Percentiles rank a stretch among this genome's conserved stretches.
These are phyloP conservation scores for Rhizopogon vesiculosus DNA, from an alignment of 768 basidiomycete genomes.

Conservation along the genomic window DNA sequence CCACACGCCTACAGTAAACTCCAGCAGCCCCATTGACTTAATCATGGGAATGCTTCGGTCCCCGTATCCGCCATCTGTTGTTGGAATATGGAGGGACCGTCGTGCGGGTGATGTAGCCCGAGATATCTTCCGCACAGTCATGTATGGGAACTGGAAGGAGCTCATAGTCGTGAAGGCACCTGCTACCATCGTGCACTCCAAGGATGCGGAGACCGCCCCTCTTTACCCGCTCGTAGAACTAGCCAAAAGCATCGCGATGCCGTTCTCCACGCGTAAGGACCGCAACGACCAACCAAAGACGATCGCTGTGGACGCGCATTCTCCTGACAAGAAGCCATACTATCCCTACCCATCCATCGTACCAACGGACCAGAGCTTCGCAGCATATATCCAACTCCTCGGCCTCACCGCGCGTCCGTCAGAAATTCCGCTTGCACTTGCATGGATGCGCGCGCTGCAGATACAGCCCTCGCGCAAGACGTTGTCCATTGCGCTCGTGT, in stretches of 20 bases:
- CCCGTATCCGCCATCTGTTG: conserved; percentile 23
- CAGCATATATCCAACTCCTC: conserved; percentile 57
- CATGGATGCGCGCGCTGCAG: conserved; percentile 67
- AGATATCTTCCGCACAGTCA: conserved; percentile 48
- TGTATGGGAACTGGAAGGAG: conserved; percentile 54
- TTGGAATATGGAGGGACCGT: conserved; percentile 41
- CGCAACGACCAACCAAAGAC: neutral
- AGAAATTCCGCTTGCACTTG: conserved; percentile 63
- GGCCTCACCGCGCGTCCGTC: conserved; percentile 41
- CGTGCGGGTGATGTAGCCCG: conserved; percentile 45
- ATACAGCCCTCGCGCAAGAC: conserved; percentile 51
- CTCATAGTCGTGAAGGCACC: conserved; percentile 33
- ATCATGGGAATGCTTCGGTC: conserved; percentile 23
- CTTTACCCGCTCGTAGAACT: conserved; percentile 24
- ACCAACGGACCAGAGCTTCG: conserved; percentile 49
- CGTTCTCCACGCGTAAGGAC: conserved; percentile 1
- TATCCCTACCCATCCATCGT: conserved; percentile 34
- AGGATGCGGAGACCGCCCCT: conserved; percentile 13
- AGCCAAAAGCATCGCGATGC: conserved; percentile 19
- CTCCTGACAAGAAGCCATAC: conserved; percentile 8
- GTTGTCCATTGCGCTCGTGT: conserved; percentile 56
- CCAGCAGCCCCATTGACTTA: conserved; percentile 16
- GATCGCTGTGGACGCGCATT: neutral
- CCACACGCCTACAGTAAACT: conserved; percentile 10
- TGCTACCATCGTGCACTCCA: conserved; percentile 27